Percentiles rank a stretch among this genome's conserved stretches.
These are phyloP conservation scores for Eucalyptus erythrocorys DNA, from an alignment of 345 rosid species.

Conservation along the genomic window DNA sequence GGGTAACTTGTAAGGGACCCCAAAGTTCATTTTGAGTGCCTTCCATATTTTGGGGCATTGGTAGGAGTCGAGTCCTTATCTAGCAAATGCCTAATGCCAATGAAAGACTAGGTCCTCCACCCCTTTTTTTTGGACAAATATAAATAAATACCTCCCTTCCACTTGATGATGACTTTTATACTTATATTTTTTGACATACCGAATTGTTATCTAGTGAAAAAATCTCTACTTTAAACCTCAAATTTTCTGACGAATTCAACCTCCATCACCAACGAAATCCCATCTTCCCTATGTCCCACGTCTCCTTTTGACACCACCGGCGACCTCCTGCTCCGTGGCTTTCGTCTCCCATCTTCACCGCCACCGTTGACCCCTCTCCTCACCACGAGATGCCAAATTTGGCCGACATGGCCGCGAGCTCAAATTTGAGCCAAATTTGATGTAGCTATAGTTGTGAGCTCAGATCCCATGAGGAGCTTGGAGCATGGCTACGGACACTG, in stretches of 20 bases:
- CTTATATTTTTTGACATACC: background rate
- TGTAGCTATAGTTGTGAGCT: background rate
- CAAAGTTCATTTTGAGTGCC: background rate
- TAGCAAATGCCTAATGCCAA: background rate
- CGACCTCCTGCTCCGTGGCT: background rate
- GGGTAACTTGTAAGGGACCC: background rate
- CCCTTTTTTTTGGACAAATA: background rate
- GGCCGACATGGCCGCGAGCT: background rate
- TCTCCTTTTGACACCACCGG: background rate
- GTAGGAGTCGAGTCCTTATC: background rate
- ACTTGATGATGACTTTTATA: background rate
- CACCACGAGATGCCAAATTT: background rate
- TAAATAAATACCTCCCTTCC: background rate
- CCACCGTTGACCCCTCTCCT: background rate
- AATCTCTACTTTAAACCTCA: background rate
- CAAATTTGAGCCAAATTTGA: background rate
- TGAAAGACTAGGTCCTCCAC: background rate
- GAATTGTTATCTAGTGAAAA: background rate
- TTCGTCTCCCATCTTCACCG: background rate
- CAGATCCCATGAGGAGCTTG: background rate
- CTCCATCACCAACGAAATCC: background rate
- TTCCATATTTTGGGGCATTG: background rate
- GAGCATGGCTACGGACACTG: background rate
- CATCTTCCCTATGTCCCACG: background rate
- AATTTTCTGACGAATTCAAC: background rate